Percentiles rank a stretch among this genome's conserved stretches.
These are phyloP conservation scores for Botrytis fragariae DNA, from an alignment of 2,329 filamentous ascomycete genomes.

Conservation along the genomic window DNA sequence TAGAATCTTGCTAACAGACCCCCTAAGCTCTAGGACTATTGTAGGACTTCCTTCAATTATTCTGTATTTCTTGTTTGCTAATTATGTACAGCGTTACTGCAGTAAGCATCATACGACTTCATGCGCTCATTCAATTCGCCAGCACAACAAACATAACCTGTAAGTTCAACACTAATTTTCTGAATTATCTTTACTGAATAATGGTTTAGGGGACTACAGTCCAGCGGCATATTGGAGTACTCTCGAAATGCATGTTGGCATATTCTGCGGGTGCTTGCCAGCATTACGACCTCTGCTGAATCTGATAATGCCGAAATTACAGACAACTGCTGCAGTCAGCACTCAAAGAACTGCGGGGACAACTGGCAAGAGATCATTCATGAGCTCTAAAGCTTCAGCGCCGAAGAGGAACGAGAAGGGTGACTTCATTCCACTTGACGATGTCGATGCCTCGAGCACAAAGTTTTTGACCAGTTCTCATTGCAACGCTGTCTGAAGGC, in stretches of 20 bases:
- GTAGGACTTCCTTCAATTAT: neutral
- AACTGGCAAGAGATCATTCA: neutral
- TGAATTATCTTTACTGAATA: neutral
- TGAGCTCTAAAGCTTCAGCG: neutral
- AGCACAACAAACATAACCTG: conserved; percentile 2
- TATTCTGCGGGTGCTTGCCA: conserved; percentile 4
- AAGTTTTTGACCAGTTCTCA: neutral
- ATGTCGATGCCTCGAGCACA: neutral
- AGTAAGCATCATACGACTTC: neutral
- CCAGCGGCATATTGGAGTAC: conserved; percentile 3
- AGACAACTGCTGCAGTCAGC: neutral
- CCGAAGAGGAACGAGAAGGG: neutral
- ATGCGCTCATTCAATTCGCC: neutral
- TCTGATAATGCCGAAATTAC: neutral
- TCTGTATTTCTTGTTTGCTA: neutral
- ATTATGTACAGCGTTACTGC: neutral
- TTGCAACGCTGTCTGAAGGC: neutral
- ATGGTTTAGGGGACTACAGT: neutral
- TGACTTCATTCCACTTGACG: conserved; percentile 7
- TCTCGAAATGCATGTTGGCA: conserved; percentile 9
- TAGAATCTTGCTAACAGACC: neutral
- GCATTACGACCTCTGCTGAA: neutral
- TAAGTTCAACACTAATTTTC: neutral
- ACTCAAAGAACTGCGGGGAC: neutral
- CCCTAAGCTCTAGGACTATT: neutral